Base-by-base conservation (phyloP, 140 eudicot genomes). In the Erigeron philadelphicus region DNA sequence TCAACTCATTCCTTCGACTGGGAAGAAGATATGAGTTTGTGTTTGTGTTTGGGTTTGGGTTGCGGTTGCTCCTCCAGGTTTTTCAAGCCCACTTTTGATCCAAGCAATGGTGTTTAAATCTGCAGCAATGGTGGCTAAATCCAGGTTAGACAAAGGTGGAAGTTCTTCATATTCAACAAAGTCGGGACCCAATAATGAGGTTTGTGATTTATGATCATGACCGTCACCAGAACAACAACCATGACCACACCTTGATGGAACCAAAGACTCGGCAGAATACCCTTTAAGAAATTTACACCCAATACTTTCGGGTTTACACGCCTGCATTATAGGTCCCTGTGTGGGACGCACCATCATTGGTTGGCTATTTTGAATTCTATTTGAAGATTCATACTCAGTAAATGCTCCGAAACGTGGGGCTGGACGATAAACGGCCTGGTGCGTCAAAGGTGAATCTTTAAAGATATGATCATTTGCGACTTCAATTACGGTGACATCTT, bases 171-270 rank as follows among this genome's bases (percentile, higher is more conserved):
- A 90, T 11, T 87, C 95, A 25, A 87, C 78, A 43, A 90, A 90
- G 73, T 90, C 97, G 6, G 87, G 88, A 21, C 97, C 97, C 70
- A 85, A 58, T 77, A 90, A 66, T 1, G 94, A 90, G 25, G 76
- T 75, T 55, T 57, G 61, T 10, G 82, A 52, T 50, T 58, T 15
- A 61, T 48, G 58, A 76, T 48, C 60, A 48, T 60, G 31, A 54
- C 60, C 64, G 17, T 62, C 15, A 35, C 69, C 74, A 2, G 69
- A 75, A 67, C 74, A 87, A 70, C 96, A 84, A 70, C 97, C 95
- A 61, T 84, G 85, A 43, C 97, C 87, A 67, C 97, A 90, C 16
- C 57, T 76, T 17, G 54, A 47, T 35, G 97, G 95, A 48, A 88
- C 73, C 69, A 76, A 60, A 9, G 78, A 68, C 72, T 90, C 95